Percentiles rank a stretch among this genome's conserved stretches.
phyloP scores from a whole-genome alignment of 2,329 filamentous ascomycete genomes.

The Scedosporium dehoogii region DNA sequence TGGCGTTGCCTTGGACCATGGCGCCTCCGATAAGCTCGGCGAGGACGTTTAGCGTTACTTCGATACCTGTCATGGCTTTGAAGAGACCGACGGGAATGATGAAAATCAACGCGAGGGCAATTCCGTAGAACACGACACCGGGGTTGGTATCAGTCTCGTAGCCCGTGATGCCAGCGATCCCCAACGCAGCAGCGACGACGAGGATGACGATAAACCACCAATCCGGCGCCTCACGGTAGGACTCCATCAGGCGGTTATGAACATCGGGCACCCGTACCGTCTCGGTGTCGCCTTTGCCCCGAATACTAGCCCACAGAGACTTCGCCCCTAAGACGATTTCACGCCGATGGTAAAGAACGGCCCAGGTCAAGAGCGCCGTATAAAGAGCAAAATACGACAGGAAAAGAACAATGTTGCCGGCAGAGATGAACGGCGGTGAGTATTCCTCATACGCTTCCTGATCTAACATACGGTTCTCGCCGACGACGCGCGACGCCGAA shows the following conservation, averaged over 20 bases:
- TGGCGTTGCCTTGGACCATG: conserved; percentile 36
- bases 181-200: conserved; percentile 31
- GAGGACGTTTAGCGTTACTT: conserved; percentile 42
- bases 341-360: conserved; percentile 39
- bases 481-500: conserved; percentile 32
- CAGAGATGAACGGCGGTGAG: conserved; percentile 40
- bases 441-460: conserved; percentile 35
- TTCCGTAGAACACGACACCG: conserved; percentile 40
- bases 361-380: conserved; percentile 39
- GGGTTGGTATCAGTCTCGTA: conserved; percentile 42
- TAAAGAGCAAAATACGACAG: conserved; percentile 47
- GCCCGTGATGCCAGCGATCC: conserved; percentile 34
- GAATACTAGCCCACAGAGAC: conserved; percentile 34
- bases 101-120: conserved; percentile 38
- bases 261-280: conserved; percentile 27
- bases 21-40: conserved; percentile 45
- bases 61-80: conserved; percentile 41
- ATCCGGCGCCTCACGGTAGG: conserved; percentile 38
- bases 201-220: conserved; percentile 43
- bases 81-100: conserved; percentile 43
- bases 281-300: conserved; percentile 25
- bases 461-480: conserved; percentile 34
- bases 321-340: conserved; percentile 40
- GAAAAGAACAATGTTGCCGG: conserved; percentile 41
- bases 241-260: conserved; percentile 37